Conservation (phyloP, 2,329 filamentous ascomycete species). For the Lecanosticta acicola region DNA sequence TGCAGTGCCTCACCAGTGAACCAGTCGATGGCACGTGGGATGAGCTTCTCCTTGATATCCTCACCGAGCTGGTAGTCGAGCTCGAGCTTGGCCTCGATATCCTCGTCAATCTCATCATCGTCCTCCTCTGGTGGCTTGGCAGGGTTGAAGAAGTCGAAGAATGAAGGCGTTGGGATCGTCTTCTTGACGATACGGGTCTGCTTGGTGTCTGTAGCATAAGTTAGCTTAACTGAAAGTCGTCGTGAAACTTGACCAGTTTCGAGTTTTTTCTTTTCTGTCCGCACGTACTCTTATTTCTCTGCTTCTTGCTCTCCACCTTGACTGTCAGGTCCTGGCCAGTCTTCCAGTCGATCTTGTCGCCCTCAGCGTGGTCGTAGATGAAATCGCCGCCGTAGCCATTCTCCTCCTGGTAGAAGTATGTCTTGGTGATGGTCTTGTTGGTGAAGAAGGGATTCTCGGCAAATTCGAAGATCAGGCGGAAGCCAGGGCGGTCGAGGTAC, state of each 20-base stretch:
- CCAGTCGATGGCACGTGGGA: conserved; percentile 97
- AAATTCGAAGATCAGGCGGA: conserved; percentile 98
- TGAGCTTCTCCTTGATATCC: conserved; percentile 99
- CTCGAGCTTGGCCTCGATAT: conserved; percentile 96
- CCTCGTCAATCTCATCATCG: conserved; percentile 70
- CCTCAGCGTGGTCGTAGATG: conserved; percentile 98
- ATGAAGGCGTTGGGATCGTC: conserved; percentile 96
- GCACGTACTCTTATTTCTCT: conserved; percentile 93
- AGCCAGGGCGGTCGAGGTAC: conserved; percentile 95
- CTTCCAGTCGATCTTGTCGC: conserved; percentile 98
- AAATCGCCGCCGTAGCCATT: conserved; percentile 98
- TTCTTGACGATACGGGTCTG: conserved; percentile 99
- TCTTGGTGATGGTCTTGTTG: conserved; percentile 96
- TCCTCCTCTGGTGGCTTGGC: conserved; percentile 81
- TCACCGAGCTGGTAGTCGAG: conserved; percentile 98
- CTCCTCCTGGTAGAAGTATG: conserved; percentile 98
- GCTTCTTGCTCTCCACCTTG: conserved; percentile 97
- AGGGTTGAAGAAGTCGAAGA: conserved; percentile 96
- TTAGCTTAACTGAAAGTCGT: conserved; percentile 16
- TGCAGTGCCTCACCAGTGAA: conserved; percentile 97
- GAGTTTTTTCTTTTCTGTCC: conserved; percentile 1
- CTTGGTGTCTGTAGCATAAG: conserved; percentile 70
- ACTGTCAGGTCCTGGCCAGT: conserved; percentile 87
- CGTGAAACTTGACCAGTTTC: neutral
- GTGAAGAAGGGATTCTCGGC: conserved; percentile 92